These are phyloP conservation scores for Candida caryicola DNA, from an alignment of 805 yeast genomes.

Conservation along the genomic window DNA sequence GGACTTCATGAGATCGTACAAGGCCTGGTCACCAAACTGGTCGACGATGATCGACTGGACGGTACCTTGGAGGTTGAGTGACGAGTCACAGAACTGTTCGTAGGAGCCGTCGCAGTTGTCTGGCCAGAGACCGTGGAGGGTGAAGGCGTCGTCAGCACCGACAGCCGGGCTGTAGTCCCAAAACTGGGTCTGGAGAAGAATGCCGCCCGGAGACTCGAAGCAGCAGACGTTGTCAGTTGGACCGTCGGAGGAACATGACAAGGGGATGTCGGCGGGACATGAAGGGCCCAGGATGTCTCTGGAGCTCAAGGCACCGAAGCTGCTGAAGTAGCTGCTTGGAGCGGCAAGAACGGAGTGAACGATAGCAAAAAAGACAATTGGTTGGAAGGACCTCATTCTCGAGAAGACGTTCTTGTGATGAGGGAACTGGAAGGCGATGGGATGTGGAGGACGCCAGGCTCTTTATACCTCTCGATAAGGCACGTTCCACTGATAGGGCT, in stretches of 20 bases:
- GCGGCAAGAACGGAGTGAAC: background rate
- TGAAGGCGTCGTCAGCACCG: conserved; percentile 70
- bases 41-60: conserved; percentile 27
- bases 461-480: background rate
- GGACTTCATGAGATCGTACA: conserved; percentile 54
- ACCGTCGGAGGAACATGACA: conserved; percentile 54
- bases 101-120: conserved; percentile 83
- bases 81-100: conserved; percentile 71
- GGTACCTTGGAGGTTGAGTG: conserved; percentile 32
- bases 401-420: no score
- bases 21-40: conserved; percentile 45
- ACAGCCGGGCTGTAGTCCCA: conserved; percentile 82
- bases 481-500: background rate
- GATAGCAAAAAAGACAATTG: background rate
- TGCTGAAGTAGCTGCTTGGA: background rate
- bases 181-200: conserved; percentile 81
- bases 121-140: conserved; percentile 88
- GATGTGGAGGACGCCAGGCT: background rate
- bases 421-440: background rate
- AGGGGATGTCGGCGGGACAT: conserved; percentile 60
- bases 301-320: background rate
- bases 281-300: conserved; percentile 4
- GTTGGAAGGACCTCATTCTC: background rate
- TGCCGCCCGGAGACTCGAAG: conserved; percentile 83
- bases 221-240: conserved; percentile 54